phyloP scores from a whole-genome alignment of 2,329 filamentous ascomycete genomes.

The Trichoderma afroharzianum region DNA sequence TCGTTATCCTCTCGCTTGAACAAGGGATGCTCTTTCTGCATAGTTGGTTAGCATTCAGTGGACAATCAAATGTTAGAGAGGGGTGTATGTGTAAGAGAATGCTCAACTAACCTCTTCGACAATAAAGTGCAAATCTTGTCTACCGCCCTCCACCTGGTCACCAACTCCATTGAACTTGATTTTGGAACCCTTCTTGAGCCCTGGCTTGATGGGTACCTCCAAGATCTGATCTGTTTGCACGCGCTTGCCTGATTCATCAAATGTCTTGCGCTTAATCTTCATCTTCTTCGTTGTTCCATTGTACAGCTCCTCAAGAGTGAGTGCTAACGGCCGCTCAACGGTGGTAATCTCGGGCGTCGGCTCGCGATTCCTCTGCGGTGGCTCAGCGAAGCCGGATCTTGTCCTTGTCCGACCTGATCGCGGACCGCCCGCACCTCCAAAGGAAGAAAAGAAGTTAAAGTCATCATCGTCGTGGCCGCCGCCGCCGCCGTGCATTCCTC shows the following conservation, averaged over 20 bases:
- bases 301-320: slow-evolving; percentile 86
- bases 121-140: slow-evolving; percentile 93
- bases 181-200: slow-evolving; percentile 94
- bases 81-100: neutral
- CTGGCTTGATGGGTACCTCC: slow-evolving; percentile 92
- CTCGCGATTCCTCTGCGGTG: slow-evolving; percentile 28
- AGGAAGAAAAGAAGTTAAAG: slow-evolving; percentile 51
- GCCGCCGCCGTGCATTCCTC: slow-evolving; percentile 38
- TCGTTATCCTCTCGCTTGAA: slow-evolving; percentile 89
- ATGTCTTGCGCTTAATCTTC: slow-evolving; percentile 96
- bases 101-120: slow-evolving; percentile 73
- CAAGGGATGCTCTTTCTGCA: slow-evolving; percentile 78
- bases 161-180: slow-evolving; percentile 98
- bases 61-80: neutral
- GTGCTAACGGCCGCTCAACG: slow-evolving; percentile 75
- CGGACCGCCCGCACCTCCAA: slow-evolving; percentile 36
- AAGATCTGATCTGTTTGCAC: slow-evolving; percentile 84
- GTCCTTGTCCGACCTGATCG: slow-evolving; percentile 40
- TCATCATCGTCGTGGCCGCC: slow-evolving; percentile 43
- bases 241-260: slow-evolving; percentile 80
- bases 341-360: slow-evolving; percentile 81
- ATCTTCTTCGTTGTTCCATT: slow-evolving; percentile 91
- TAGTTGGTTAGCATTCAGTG: slow-evolving; percentile 18
- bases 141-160: slow-evolving; percentile 92
- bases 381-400: slow-evolving; percentile 39